These are phyloP conservation scores for Nitzschia inconspicua DNA, from an alignment of 108 stramenopile species.

Conservation along the genomic window DNA sequence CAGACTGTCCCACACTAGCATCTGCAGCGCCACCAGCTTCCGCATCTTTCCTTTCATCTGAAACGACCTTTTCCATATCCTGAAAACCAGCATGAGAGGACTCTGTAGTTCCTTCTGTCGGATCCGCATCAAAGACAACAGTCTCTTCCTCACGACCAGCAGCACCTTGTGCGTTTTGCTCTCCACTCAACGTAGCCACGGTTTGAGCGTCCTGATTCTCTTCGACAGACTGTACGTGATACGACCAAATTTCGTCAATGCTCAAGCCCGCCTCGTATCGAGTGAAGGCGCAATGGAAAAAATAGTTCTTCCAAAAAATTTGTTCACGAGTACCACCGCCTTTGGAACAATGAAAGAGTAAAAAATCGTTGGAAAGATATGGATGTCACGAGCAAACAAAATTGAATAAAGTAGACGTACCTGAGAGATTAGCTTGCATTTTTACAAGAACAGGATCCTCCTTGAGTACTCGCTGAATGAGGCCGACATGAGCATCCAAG, in stretches of 20 bases:
- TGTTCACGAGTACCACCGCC: conserved; percentile 66
- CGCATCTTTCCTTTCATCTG: not conserved
- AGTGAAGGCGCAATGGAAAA: conserved; percentile 85
- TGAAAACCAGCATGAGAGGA: not conserved
- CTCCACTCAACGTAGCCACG: not conserved
- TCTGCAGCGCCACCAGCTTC: not conserved
- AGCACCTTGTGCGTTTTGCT: not conserved
- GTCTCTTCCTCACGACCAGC: conserved; percentile 2
- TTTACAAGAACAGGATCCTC: conserved; percentile 62
- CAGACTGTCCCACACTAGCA: conserved; percentile 1
- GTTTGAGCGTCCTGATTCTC: conserved; percentile 7
- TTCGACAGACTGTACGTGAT: conserved; percentile 24
- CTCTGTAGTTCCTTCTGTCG: not conserved
- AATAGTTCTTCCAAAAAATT: conserved; percentile 83
- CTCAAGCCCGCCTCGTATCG: conserved; percentile 82
- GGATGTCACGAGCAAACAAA: not conserved
- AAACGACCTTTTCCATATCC: not conserved
- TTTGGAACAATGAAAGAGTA: not conserved
- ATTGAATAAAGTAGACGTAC: conserved; percentile 15
- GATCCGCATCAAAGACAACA: not conserved
- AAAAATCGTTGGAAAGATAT: conserved; percentile 1
- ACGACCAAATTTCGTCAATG: conserved; percentile 89
- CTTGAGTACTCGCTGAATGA: conserved; percentile 70
- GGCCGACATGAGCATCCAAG: conserved; percentile 80
- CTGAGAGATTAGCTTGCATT: conserved; percentile 59